phyloP scores from a whole-genome alignment of 2,329 filamentous ascomycete genomes.

The Metarhizium guizhouense region DNA sequence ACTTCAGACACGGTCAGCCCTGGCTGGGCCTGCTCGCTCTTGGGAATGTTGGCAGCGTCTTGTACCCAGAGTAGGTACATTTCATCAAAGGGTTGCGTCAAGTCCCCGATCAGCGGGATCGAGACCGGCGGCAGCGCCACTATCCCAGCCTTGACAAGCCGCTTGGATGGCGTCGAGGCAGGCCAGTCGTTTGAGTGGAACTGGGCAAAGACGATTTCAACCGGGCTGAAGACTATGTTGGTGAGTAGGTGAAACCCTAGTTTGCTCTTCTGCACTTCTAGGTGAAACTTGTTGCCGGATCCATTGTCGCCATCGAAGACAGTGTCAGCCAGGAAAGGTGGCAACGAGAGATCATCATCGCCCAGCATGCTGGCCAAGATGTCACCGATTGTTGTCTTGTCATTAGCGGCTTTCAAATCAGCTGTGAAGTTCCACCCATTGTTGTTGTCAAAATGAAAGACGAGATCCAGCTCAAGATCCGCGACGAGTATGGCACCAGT shows the following conservation, averaged over 20 bases:
- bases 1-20: neutral
- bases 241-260: neutral
- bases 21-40: neutral
- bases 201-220: neutral
- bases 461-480: neutral
- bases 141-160: neutral
- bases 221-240: neutral
- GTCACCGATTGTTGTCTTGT: neutral
- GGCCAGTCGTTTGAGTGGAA: neutral
- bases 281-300: neutral
- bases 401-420: neutral
- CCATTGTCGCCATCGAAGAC: neutral
- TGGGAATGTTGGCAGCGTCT: neutral
- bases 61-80: neutral
- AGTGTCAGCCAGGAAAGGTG: neutral
- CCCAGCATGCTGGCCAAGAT: neutral
- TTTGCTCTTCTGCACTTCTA: neutral
- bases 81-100: neutral
- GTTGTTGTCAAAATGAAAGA: neutral
- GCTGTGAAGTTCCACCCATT: neutral
- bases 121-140: neutral
- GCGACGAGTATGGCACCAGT: neutral
- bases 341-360: neutral
- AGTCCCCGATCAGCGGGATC: neutral
- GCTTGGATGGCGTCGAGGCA: neutral